Evolutionary conservation across 2,329 filamentous ascomycete species (phyloP), one percentile per base, ranked within the genome.

Genomic region (Xylariaceae sp.): DNA sequence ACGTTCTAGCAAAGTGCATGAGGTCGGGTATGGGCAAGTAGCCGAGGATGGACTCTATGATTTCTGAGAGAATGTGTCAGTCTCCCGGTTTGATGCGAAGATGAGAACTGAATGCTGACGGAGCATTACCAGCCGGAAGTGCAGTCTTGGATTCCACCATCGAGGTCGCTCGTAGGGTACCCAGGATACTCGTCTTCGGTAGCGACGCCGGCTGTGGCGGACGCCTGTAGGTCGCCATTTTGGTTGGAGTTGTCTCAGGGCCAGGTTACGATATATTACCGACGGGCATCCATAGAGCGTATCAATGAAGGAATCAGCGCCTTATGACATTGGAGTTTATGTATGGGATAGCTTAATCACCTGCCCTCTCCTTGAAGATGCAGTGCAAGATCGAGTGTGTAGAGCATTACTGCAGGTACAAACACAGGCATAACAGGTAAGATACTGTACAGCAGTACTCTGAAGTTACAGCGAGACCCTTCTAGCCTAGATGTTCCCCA

Each of bases 21-120:
- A 94, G 81, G 61, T 96, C 90, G 44, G 83, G 69, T 18, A 95
- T 76, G 27, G 87, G 84, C 27, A 97, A 78, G 66, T 94, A 88
- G 59, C 96, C 88, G 57, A 98, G 76, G 50, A 98, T 88, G 0
- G 81, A 76, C 19, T 84, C 83, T 52, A 97, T 78, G 51, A 97
- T 87, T 67, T 97, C 90, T 87, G 59, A 31, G 43, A 35, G 31
- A 30, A 21, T 29, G 18, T 12, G 34, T 48, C 29, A 48, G 41
- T 35, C 33, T 7, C 24, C 17, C 21, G 11, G 13, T 27, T 13
- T 39, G 30, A 12, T 4, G 31, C 7, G 42, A 17, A 14, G n/a
- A 7, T 23, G 27, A 28, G 11, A 24, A 7, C 11, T 7, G 7
- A 24, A 24, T 6, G 21, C 19, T 35, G 8, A 13, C 27, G n/a